phyloP scores from a whole-genome alignment of 805 yeast species.

The Nakazawaea sp. region DNA sequence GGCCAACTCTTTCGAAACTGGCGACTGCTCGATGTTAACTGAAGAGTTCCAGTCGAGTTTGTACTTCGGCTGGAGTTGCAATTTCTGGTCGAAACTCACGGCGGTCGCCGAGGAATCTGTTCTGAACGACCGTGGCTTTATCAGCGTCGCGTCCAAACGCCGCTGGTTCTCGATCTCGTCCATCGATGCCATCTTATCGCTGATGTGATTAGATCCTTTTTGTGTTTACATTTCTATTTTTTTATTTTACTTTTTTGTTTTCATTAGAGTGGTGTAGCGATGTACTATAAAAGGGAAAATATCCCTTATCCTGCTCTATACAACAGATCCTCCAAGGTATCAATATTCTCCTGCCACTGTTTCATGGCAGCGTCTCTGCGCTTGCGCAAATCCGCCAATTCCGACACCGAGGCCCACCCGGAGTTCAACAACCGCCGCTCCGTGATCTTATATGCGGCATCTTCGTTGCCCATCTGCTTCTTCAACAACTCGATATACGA shows the following conservation, averaged over 20 bases:
- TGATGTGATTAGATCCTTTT: not conserved
- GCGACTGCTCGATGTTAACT: conserved; percentile 7
- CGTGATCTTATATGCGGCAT: conserved; percentile 7
- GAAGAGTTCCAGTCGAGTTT: conserved; percentile 4
- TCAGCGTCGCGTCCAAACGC: too few relatives aligned
- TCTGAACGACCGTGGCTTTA: too few relatives aligned
- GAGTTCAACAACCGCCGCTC: conserved; percentile 7
- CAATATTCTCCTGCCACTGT: conserved; percentile 6
- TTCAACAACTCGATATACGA: conserved; percentile 8
- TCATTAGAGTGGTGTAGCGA: not conserved
- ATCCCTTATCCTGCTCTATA: conserved; percentile 2
- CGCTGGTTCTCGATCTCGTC: too few relatives aligned
- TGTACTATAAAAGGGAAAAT: not conserved
- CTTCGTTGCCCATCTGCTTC: conserved; percentile 9
- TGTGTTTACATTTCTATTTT: not conserved
- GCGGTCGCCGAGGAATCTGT: conserved; percentile 1
- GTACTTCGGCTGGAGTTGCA: conserved; percentile 3
- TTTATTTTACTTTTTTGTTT: not conserved
- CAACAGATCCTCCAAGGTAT: conserved; percentile 2
- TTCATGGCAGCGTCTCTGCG: conserved; percentile 4
- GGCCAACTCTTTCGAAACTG: conserved; percentile 3
- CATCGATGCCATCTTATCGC: not conserved
- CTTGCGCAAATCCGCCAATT: conserved; percentile 4
- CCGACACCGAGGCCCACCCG: conserved; percentile 7
- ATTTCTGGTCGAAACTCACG: not conserved